Percentiles rank a stretch among this genome's conserved stretches.
These are phyloP conservation scores for Penicillium nucicola DNA, from an alignment of 495 filamentous ascomycete genomes.

Conservation along the genomic window DNA sequence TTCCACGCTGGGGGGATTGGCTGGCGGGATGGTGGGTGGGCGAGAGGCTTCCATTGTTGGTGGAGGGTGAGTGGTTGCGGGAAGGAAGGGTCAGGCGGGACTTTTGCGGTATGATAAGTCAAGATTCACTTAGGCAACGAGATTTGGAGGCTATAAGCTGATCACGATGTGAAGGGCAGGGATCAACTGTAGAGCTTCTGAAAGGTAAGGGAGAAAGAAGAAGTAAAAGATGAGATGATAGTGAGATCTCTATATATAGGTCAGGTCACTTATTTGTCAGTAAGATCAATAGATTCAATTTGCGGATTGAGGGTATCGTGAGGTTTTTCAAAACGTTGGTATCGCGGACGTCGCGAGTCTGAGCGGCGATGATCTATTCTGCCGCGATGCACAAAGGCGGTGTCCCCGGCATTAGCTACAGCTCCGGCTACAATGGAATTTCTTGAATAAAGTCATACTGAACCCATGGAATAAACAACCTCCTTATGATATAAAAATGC, in stretches of 20 bases:
- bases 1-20: constrained; percentile 83
- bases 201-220: background rate
- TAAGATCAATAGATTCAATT: no score
- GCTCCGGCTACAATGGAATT: background rate
- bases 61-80: background rate
- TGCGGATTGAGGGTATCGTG: no score
- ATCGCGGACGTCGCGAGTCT: no score
- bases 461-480: background rate
- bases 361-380: constrained; percentile 17
- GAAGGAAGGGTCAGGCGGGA: background rate
- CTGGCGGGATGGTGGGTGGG: constrained; percentile 21
- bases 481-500: background rate
- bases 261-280: background rate
- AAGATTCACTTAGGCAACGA: background rate
- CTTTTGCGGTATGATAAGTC: background rate
- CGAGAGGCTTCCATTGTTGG: constrained; percentile 30
- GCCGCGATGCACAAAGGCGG: constrained; percentile 25
- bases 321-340: no score
- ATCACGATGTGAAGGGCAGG: constrained; percentile 1
- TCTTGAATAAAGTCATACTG: background rate
- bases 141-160: background rate
- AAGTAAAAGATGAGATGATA: background rate
- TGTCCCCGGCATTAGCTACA: background rate
- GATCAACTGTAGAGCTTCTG: background rate
- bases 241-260: background rate